These are phyloP conservation scores for Coemansia sp. DNA, from an alignment of 192 early-diverging fungal species.

Conservation along the genomic window DNA sequence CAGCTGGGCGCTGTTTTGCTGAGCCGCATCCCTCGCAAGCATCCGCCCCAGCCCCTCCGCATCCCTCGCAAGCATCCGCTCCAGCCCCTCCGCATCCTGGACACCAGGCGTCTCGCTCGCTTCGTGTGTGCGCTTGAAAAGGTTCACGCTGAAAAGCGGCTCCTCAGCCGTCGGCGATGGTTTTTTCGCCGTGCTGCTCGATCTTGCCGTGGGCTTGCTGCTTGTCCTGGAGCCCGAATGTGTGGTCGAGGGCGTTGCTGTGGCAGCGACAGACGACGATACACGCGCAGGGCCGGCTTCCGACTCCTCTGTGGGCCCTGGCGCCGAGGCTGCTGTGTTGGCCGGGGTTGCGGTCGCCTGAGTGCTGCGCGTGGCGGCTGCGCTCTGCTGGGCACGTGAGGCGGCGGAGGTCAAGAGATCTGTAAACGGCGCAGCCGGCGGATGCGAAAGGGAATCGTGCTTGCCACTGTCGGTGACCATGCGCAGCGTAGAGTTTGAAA, in stretches of 20 bases:
- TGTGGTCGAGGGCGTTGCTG: neutral
- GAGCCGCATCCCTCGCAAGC: neutral
- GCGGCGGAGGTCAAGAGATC: neutral
- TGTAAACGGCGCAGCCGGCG: slow-evolving; percentile 1
- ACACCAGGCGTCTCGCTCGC: neutral
- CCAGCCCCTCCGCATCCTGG: slow-evolving; percentile 7
- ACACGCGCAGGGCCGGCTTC: too few relatives aligned
- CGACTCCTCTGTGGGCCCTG: too few relatives aligned
- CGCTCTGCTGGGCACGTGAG: neutral
- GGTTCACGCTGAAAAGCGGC: neutral
- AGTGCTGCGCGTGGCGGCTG: neutral
- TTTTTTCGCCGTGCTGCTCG: neutral
- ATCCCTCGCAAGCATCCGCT: neutral
- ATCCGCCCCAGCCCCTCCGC: too few relatives aligned
- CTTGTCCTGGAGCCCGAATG: neutral
- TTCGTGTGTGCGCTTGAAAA: neutral
- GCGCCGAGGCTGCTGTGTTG: neutral
- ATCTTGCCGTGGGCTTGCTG: neutral
- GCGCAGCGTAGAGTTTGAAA: slow-evolving; percentile 42
- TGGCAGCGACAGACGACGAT: slow-evolving; percentile 6
- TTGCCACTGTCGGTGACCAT: slow-evolving; percentile 36
- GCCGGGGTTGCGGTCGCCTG: neutral
- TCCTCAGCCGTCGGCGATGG: slow-evolving; percentile 2
- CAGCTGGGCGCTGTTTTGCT: slow-evolving; percentile 6
- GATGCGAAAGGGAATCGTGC: slow-evolving; percentile 1